Evolutionary conservation across 2,329 filamentous ascomycete genomes (phyloP).

Genomic region (Alternaria gansuensis): DNA sequence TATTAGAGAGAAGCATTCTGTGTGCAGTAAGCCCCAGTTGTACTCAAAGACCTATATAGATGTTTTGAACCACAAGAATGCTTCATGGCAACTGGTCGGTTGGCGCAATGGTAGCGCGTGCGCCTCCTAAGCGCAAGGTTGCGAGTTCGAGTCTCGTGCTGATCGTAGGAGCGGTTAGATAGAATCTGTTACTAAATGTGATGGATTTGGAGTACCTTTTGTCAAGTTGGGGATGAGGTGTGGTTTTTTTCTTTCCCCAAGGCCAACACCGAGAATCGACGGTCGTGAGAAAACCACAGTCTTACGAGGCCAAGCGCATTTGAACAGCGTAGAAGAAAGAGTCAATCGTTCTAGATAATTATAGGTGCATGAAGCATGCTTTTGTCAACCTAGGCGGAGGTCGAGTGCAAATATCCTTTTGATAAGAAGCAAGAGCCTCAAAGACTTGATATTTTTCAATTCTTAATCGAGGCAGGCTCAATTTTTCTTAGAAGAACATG

Average conservation of each 20-base stretch:
- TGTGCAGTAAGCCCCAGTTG: background rate
- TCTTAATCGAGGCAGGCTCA: no score
- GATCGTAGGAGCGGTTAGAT: constrained; percentile 29
- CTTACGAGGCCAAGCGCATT: no score
- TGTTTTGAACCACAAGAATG: background rate
- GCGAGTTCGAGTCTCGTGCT: constrained; percentile 51
- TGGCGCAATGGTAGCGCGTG: constrained; percentile 54
- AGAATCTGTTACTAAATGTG: background rate
- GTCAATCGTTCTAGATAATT: background rate
- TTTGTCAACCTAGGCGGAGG: background rate
- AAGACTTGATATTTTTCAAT: no score
- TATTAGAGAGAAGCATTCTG: background rate
- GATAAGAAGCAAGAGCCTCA: no score
- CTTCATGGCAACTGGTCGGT: constrained; percentile 34
- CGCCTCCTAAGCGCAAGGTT: constrained; percentile 53
- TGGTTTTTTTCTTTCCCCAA: background rate
- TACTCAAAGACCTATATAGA: background rate
- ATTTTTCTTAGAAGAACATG: background rate
- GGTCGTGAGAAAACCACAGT: no score
- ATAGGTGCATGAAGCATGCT: background rate
- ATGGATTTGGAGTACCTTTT: background rate
- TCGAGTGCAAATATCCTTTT: no score
- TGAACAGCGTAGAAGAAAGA: no score
- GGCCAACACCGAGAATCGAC: no score
- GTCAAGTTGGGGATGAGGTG: background rate